Percentiles rank a stretch among this genome's conserved stretches.
Conservation (phyloP, 1,139 yeast genomes). For the Kluyveromyces sp. region DNA sequence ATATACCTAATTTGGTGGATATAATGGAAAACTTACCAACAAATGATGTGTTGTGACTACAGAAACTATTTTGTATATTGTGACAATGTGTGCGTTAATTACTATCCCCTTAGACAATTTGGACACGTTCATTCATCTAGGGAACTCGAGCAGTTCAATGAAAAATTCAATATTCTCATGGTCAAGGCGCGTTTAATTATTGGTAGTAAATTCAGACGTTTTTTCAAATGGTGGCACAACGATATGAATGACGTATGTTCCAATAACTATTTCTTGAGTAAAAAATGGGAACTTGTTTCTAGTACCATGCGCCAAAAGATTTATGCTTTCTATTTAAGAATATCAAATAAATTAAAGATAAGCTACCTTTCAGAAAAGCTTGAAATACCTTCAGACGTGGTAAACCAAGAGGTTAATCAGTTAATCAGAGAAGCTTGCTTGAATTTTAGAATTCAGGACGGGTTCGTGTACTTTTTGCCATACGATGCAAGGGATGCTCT, state of each 20-base stretch:
- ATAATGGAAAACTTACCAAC: slow-evolving; percentile 4
- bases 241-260: slow-evolving; percentile 12
- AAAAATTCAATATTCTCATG: slow-evolving; percentile 11
- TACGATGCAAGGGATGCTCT: slow-evolving; percentile 9
- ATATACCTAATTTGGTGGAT: slow-evolving; percentile 12
- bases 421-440: slow-evolving; percentile 15
- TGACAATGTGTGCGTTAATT: slow-evolving; percentile 19
- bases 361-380: slow-evolving; percentile 21
- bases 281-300: slow-evolving; percentile 17
- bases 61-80: slow-evolving; percentile 17
- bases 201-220: slow-evolving; percentile 18
- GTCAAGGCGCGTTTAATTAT: slow-evolving; percentile 16
- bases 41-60: slow-evolving; percentile 8
- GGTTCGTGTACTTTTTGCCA: slow-evolving; percentile 13
- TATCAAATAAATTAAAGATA: slow-evolving; percentile 18
- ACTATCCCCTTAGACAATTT: slow-evolving; percentile 24
- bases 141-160: slow-evolving; percentile 12
- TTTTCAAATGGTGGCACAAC: slow-evolving; percentile 20
- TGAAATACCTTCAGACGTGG: slow-evolving; percentile 14
- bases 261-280: slow-evolving; percentile 15
- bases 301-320: slow-evolving; percentile 21
- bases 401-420: slow-evolving; percentile 14
- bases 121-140: slow-evolving; percentile 19
- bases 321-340: slow-evolving; percentile 23
- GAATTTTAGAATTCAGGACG: slow-evolving; percentile 18